Evolutionary conservation across 306 rosid species (phyloP).

Genomic region (Trichosanthes truncata): DNA sequence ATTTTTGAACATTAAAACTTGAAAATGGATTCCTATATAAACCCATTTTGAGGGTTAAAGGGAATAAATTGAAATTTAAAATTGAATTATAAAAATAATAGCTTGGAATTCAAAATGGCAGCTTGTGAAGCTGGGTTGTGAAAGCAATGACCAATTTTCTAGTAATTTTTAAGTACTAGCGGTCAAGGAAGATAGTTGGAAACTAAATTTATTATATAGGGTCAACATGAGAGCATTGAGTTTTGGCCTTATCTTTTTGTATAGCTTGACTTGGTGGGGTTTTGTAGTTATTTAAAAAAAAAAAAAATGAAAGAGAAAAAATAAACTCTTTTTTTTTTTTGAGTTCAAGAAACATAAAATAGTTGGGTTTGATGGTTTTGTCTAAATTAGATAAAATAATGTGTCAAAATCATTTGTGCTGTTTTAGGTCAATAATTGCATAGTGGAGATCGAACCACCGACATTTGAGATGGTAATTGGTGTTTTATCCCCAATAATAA

Average conservation of each 20-base stretch:
- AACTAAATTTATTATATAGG: background rate
- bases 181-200: background rate
- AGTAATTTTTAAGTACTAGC: background rate
- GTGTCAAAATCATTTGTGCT: too few relatives aligned
- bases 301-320: background rate
- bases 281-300: background rate
- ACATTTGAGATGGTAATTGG: too few relatives aligned
- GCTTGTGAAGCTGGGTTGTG: background rate
- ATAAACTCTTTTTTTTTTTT: too few relatives aligned
- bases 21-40: background rate
- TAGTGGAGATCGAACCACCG: too few relatives aligned
- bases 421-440: too few relatives aligned
- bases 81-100: background rate
- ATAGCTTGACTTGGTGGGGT: background rate
- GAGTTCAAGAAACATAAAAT: too few relatives aligned
- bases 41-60: background rate
- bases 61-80: background rate
- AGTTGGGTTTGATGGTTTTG: too few relatives aligned
- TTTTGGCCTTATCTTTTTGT: background rate
- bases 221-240: background rate
- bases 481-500: too few relatives aligned
- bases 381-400: too few relatives aligned
- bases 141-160: background rate
- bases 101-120: background rate
- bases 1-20: background rate